phyloP scores from a whole-genome alignment of 768 basidiomycete genomes.

The Crassisporium funariophilum region DNA sequence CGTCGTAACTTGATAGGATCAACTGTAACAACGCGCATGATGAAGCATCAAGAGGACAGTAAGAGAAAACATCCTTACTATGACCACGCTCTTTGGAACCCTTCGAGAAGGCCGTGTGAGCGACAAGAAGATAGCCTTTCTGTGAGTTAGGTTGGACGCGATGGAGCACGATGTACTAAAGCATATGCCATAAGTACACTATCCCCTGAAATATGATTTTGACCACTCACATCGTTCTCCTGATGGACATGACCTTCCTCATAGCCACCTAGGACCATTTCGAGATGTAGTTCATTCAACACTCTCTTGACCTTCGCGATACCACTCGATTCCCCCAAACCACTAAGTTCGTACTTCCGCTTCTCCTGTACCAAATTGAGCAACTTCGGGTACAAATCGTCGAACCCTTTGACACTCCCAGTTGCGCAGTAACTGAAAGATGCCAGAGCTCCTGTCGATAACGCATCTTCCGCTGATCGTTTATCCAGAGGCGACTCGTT shows the following conservation, averaged over 20 bases:
- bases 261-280: slow-evolving; percentile 87
- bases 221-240: slow-evolving; percentile 81
- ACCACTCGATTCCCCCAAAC: slow-evolving; percentile 54
- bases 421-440: slow-evolving; percentile 87
- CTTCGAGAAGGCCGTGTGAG: slow-evolving; percentile 90
- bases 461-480: slow-evolving; percentile 90
- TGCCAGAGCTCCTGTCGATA: slow-evolving; percentile 92
- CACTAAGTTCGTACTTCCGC: slow-evolving; percentile 73
- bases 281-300: slow-evolving; percentile 84
- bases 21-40: slow-evolving; percentile 46
- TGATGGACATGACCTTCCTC: slow-evolving; percentile 96
- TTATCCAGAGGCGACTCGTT: slow-evolving; percentile 92
- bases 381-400: slow-evolving; percentile 95
- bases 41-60: background rate
- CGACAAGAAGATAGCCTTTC: slow-evolving; percentile 90
- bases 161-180: slow-evolving; percentile 89
- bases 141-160: slow-evolving; percentile 89
- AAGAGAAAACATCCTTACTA: slow-evolving; percentile 49
- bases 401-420: slow-evolving; percentile 96
- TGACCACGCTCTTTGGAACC: slow-evolving; percentile 78
- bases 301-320: slow-evolving; percentile 66
- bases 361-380: slow-evolving; percentile 87
- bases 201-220: background rate
- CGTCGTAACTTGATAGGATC: slow-evolving; percentile 81
- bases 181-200: background rate